These are phyloP conservation scores for Amanita polypyramis DNA, from an alignment of 768 basidiomycete genomes.

Conservation along the genomic window DNA sequence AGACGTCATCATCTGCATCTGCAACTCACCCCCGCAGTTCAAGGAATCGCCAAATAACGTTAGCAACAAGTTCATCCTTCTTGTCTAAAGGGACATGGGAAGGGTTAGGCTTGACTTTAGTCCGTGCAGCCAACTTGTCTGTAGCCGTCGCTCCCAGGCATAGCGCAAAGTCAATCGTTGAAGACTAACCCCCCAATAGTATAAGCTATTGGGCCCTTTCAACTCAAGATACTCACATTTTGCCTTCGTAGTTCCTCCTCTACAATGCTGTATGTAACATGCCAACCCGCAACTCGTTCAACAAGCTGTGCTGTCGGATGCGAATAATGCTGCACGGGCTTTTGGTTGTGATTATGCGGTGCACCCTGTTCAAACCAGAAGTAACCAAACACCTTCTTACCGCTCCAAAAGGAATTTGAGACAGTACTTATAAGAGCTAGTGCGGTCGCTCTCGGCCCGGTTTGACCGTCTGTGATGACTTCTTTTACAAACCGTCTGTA, in stretches of 20 bases:
- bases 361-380: conserved; percentile 69
- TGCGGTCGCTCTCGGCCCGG: conserved; percentile 84
- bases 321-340: conserved; percentile 61
- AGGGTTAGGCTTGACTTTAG: conserved; percentile 52
- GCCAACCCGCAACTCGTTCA: conserved; percentile 84
- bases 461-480: conserved; percentile 90
- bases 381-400: conserved; percentile 55
- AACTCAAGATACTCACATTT: conserved; percentile 55
- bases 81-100: conserved; percentile 62
- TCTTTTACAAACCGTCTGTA: conserved; percentile 94
- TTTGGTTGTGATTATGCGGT: conserved; percentile 38
- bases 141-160: conserved; percentile 86
- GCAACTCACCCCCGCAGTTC: conserved; percentile 84
- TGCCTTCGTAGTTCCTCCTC: conserved; percentile 95
- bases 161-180: conserved; percentile 93
- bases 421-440: conserved; percentile 82
- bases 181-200: conserved; percentile 45
- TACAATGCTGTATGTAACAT: conserved; percentile 72
- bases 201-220: background rate
- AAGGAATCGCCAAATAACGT: conserved; percentile 97
- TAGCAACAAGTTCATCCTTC: conserved; percentile 97
- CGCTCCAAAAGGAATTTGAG: conserved; percentile 71
- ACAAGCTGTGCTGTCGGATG: conserved; percentile 77
- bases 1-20: background rate
- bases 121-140: conserved; percentile 73